phyloP scores from a whole-genome alignment of 2,329 filamentous ascomycete species.

The Colletotrichum camelliae region DNA sequence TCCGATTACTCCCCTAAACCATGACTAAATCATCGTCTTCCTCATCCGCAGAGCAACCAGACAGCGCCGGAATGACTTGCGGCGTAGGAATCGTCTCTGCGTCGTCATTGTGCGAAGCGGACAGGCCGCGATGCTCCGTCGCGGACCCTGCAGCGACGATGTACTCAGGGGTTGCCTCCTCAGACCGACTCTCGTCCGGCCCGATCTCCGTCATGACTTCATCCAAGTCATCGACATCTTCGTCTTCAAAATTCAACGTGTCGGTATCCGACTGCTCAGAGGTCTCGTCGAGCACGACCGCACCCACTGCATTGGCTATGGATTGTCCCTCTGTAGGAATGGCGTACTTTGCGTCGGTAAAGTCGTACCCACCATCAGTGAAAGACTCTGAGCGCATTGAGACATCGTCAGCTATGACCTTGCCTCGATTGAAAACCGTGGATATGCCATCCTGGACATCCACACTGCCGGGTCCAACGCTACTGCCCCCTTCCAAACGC shows the following conservation, averaged over 20 bases:
- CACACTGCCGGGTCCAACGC: slow-evolving; percentile 36
- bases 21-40: slow-evolving; percentile 19
- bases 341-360: slow-evolving; percentile 38
- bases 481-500: slow-evolving; percentile 36
- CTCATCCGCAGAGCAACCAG: neutral
- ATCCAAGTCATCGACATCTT: neutral
- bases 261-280: neutral
- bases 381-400: slow-evolving; percentile 42
- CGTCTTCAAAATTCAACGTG: neutral
- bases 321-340: slow-evolving; percentile 35
- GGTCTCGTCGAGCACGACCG: slow-evolving; percentile 4
- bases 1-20: neutral
- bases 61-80: neutral
- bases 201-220: slow-evolving; percentile 14
- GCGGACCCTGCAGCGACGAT: neutral
- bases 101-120: neutral
- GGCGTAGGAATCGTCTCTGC: neutral
- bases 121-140: neutral
- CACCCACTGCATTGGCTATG: slow-evolving; percentile 23
- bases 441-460: slow-evolving; percentile 45
- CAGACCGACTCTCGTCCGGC: slow-evolving; percentile 5
- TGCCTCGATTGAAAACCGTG: slow-evolving; percentile 35
- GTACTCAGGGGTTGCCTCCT: neutral
- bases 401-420: slow-evolving; percentile 37
- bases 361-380: slow-evolving; percentile 33